phyloP scores from a whole-genome alignment of 768 basidiomycete species.

The Pulveroboletus sp. region DNA sequence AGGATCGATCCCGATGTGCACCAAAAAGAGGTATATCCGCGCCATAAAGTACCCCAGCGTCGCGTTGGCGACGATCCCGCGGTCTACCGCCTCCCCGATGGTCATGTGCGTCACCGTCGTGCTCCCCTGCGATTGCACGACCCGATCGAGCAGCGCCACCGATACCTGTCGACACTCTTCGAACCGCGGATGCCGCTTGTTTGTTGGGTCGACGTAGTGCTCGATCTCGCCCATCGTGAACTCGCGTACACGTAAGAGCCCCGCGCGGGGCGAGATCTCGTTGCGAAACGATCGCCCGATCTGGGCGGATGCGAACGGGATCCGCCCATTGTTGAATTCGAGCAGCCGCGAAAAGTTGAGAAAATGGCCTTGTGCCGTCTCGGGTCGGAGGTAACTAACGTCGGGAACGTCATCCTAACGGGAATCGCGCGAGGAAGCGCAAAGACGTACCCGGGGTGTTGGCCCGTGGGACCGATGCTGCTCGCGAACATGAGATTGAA shows the following conservation, averaged over 20 bases:
- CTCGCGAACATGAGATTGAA: conserved; percentile 99
- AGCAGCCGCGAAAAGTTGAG: conserved; percentile 95
- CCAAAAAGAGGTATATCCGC: conserved; percentile 83
- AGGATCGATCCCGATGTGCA: conserved; percentile 88
- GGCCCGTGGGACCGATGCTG: conserved; percentile 95
- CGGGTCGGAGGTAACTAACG: conserved; percentile 93
- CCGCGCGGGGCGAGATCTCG: conserved; percentile 96
- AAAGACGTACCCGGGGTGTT: conserved; percentile 77
- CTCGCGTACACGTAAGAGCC: conserved; percentile 93
- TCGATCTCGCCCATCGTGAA: conserved; percentile 99
- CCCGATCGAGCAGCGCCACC: conserved; percentile 74
- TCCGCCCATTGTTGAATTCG: conserved; percentile 95
- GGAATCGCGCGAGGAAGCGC: background rate
- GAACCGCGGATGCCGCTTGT: conserved; percentile 88
- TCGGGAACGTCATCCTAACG: no score
- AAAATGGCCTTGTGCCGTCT: conserved; percentile 98
- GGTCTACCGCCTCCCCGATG: conserved; percentile 84
- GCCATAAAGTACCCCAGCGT: conserved; percentile 97
- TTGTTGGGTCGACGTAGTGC: conserved; percentile 93
- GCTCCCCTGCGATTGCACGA: conserved; percentile 75
- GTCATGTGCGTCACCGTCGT: conserved; percentile 61
- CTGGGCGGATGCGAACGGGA: conserved; percentile 97
- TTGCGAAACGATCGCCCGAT: conserved; percentile 96
- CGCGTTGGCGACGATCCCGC: conserved; percentile 90
- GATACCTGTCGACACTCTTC: conserved; percentile 69